These are phyloP conservation scores for Gentiana dahurica DNA, from an alignment of 257 asterid species.

Conservation along the genomic window DNA sequence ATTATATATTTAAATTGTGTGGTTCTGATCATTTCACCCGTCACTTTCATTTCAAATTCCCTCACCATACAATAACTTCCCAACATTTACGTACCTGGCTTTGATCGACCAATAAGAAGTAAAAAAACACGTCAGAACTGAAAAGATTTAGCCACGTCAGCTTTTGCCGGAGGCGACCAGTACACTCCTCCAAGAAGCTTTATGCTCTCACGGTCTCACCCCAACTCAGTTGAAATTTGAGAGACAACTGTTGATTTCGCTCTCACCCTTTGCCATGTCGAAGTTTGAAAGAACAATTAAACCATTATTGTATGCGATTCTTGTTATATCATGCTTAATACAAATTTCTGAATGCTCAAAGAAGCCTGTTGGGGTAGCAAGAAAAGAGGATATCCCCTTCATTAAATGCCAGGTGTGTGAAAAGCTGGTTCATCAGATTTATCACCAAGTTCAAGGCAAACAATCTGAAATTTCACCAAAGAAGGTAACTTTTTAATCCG, in stretches of 20 bases:
- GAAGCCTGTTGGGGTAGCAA: conserved; percentile 57
- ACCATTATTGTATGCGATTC: conserved; percentile 9
- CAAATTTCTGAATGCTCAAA: conserved; percentile 48
- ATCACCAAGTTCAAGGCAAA: conserved; percentile 60
- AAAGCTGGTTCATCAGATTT: conserved; percentile 50
- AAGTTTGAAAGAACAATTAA: conserved; percentile 14
- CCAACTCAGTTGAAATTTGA: too few species aligned
- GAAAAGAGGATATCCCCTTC: conserved; percentile 84
- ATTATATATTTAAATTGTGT: too few species aligned
- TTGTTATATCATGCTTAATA: conserved; percentile 23
- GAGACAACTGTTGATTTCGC: neutral
- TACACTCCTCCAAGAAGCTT: too few species aligned
- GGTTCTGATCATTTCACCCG: too few species aligned
- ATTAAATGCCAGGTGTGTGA: conserved; percentile 83
- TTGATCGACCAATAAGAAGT: conserved; percentile 22
- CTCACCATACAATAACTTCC: too few species aligned
- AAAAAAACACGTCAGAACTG: conserved; percentile 18
- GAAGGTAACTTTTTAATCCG: conserved; percentile 37
- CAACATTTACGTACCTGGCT: neutral
- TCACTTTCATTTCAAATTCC: too few species aligned
- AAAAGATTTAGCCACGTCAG: neutral
- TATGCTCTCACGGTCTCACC: too few species aligned
- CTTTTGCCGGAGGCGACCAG: neutral
- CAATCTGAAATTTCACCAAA: conserved; percentile 63
- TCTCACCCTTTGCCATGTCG: conserved; percentile 23